These are phyloP conservation scores for Edaphochlamys debaryana DNA, from an alignment of 139 green algal species.

Conservation along the genomic window DNA sequence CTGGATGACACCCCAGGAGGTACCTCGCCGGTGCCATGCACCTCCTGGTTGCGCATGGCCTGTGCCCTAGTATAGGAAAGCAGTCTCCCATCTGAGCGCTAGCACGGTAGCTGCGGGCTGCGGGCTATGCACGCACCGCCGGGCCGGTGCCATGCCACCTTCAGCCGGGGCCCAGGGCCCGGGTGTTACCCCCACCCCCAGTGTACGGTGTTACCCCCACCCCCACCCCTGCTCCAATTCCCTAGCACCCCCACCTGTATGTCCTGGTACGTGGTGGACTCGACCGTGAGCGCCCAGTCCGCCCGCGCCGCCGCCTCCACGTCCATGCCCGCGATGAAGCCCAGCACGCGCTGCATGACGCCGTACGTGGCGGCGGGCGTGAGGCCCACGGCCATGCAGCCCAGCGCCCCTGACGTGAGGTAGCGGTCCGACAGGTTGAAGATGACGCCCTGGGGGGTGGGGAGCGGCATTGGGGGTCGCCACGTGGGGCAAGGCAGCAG, in stretches of 20 bases:
- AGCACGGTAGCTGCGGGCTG: no score
- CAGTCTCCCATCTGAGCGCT: background rate
- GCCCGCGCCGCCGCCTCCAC: background rate
- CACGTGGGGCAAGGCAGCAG: background rate
- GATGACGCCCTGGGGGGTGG: constrained; percentile 39
- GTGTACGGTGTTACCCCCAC: background rate
- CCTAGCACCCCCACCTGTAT: constrained; percentile 28
- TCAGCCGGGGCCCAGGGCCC: no score
- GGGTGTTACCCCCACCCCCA: no score
- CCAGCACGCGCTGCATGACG: constrained; percentile 44
- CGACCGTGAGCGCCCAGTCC: background rate
- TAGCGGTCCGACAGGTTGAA: constrained; percentile 57
- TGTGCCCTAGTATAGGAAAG: no score
- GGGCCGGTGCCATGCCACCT: no score
- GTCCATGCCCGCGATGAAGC: constrained; percentile 21
- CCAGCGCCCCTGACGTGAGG: constrained; percentile 39
- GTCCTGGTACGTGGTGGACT: constrained; percentile 43
- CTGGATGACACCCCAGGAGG: no score
- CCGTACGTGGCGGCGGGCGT: constrained; percentile 41
- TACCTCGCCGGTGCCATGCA: no score
- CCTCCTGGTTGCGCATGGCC: no score
- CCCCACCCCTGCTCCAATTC: background rate
- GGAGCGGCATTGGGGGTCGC: background rate
- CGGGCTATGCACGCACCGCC: no score
- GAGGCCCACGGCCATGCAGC: constrained; percentile 48